phyloP scores from a whole-genome alignment of 352 stramenopile genomes.

The Globisporangium canariense region DNA sequence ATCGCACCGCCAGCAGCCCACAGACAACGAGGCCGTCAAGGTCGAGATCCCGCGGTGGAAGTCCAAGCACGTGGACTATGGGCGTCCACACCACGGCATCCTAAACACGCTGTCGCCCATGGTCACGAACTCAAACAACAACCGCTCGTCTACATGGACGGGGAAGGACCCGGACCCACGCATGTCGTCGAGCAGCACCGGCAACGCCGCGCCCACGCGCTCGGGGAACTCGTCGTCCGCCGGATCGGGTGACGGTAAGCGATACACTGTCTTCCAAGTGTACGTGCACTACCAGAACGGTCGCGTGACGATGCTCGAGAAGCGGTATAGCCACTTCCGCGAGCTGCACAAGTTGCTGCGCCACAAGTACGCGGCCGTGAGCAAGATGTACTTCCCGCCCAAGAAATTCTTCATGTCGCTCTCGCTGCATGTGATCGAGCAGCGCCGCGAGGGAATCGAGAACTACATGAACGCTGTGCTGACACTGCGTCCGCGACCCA shows the following conservation, averaged over 20 bases:
- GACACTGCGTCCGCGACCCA: constrained; percentile 57
- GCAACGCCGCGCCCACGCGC: constrained; percentile 1
- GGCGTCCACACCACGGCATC: constrained; percentile 20
- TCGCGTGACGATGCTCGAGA: constrained; percentile 56
- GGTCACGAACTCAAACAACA: constrained; percentile 15
- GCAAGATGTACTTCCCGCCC: constrained; percentile 80
- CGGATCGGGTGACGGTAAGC: constrained; percentile 38
- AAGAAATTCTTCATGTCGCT: constrained; percentile 88
- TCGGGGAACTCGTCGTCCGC: constrained; percentile 12
- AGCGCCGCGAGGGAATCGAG: constrained; percentile 76
- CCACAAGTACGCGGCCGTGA: constrained; percentile 74
- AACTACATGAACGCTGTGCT: constrained; percentile 82
- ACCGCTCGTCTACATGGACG: constrained; percentile 48
- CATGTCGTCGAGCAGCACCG: constrained; percentile 7
- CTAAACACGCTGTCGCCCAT: constrained; percentile 33
- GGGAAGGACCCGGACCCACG: constrained; percentile 38
- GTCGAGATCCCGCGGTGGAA: constrained; percentile 76
- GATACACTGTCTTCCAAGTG: constrained; percentile 78
- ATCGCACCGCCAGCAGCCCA: constrained; percentile 9
- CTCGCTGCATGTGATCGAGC: constrained; percentile 85
- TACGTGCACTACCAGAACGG: constrained; percentile 75
- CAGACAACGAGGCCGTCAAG: constrained; percentile 57
- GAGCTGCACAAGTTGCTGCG: constrained; percentile 80
- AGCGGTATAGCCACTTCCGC: constrained; percentile 82
- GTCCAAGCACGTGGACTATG: constrained; percentile 46